Percentiles rank a stretch among this genome's conserved stretches.
Conservation (phyloP, 164 flowering plant species). For the Dillenia suffruticosa region DNA sequence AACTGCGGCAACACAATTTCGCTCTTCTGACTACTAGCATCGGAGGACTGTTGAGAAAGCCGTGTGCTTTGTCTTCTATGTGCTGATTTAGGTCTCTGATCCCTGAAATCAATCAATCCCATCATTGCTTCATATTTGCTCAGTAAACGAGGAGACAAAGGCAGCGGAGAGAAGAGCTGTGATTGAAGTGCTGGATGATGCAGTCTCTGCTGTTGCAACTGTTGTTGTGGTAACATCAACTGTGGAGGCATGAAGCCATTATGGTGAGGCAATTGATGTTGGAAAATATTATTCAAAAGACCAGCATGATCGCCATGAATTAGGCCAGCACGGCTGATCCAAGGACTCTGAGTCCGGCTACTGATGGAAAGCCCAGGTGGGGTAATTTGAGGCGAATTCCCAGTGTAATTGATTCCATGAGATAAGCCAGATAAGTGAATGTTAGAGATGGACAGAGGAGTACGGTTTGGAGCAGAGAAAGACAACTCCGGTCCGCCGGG, state of each 20-base stretch:
- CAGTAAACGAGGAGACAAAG: conserved; percentile 31
- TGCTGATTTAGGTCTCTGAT: conserved; percentile 54
- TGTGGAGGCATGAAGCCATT: conserved; percentile 62
- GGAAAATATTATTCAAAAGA: conserved; percentile 38
- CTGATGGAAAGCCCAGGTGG: conserved; percentile 43
- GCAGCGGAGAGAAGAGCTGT: conserved; percentile 44
- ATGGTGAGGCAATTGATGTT: conserved; percentile 54
- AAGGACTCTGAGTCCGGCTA: conserved; percentile 45
- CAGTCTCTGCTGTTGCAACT: conserved; percentile 54
- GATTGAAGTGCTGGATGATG: conserved; percentile 63
- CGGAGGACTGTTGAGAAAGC: conserved; percentile 54
- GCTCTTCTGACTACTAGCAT: conserved; percentile 55
- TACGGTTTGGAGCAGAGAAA: conserved; percentile 43
- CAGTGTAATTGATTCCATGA: conserved; percentile 51
- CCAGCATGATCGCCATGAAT: conserved; percentile 51
- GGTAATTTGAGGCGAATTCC: conserved; percentile 38
- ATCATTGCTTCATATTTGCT: conserved; percentile 35
- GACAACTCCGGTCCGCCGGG: conserved; percentile 45
- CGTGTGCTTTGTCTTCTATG: conserved; percentile 54
- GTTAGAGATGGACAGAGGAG: conserved; percentile 53
- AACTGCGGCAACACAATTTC: conserved; percentile 59
- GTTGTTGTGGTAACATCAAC: conserved; percentile 39
- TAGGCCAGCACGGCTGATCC: conserved; percentile 52
- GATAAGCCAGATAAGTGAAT: conserved; percentile 55
- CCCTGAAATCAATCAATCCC: conserved; percentile 50